Evolutionary conservation across 2,329 filamentous ascomycete genomes (phyloP).

Genomic region (Colletotrichum musicola): DNA sequence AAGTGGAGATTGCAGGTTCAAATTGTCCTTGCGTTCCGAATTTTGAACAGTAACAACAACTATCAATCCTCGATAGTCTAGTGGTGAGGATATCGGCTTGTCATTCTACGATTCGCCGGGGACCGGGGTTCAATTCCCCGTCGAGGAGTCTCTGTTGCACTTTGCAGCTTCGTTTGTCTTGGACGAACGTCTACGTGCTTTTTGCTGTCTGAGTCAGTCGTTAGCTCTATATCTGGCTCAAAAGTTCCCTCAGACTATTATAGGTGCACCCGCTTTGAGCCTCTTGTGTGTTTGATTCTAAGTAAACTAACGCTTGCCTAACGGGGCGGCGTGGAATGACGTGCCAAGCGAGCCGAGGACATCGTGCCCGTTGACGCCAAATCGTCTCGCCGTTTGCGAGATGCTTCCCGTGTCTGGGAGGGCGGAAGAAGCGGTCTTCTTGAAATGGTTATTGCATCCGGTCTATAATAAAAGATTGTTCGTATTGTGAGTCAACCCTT

Average conservation of each 20-base stretch:
- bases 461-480: not conserved
- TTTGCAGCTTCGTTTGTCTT: too few species aligned
- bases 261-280: too few species aligned
- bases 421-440: not conserved
- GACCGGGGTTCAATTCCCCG: slow-evolving; percentile 39
- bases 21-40: too few species aligned
- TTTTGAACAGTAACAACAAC: too few species aligned
- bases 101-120: slow-evolving; percentile 28
- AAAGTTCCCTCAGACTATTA: too few species aligned
- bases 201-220: too few species aligned
- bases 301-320: too few species aligned
- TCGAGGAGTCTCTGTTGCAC: slow-evolving; percentile 29
- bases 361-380: slow-evolving; percentile 21
- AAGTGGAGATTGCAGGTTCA: too few species aligned
- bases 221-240: too few species aligned
- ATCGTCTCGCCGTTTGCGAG: not conserved
- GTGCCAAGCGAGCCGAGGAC: slow-evolving; percentile 18
- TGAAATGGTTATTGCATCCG: slow-evolving; percentile 3
- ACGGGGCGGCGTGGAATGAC: not conserved
- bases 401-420: slow-evolving; percentile 1
- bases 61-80: slow-evolving; percentile 36
- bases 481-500: not conserved
- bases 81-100: slow-evolving; percentile 39
- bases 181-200: too few species aligned
- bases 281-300: too few species aligned